phyloP scores from a whole-genome alignment of 179 eudicot species.

The Beta macrorhiza region DNA sequence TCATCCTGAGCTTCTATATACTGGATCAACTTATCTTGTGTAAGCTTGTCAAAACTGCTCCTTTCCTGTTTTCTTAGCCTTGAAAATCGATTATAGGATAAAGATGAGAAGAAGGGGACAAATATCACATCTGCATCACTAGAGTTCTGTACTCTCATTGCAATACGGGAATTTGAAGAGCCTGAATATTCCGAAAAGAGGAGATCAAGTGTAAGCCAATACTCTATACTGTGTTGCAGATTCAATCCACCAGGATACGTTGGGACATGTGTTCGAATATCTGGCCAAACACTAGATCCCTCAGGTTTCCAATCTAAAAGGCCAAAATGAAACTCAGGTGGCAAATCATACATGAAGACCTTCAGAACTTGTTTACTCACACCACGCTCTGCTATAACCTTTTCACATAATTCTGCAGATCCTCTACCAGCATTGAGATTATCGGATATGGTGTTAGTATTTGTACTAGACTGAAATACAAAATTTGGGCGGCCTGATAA shows the following conservation, averaged over 20 bases:
- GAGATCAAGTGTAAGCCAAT: constrained; percentile 91
- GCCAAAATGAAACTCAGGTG: constrained; percentile 77
- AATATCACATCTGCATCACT: constrained; percentile 83
- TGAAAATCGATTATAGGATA: constrained; percentile 63
- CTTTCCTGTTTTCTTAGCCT: constrained; percentile 44
- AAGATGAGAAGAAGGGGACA: constrained; percentile 86
- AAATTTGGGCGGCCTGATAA: constrained; percentile 45
- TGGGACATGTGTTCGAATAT: constrained; percentile 56
- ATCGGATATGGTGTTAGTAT: constrained; percentile 22
- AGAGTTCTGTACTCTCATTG: constrained; percentile 67
- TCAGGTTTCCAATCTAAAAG: constrained; percentile 64
- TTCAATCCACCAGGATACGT: constrained; percentile 82
- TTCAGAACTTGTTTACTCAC: constrained; percentile 37
- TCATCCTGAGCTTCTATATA: constrained; percentile 64
- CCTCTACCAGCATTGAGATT: constrained; percentile 20
- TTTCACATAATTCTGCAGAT: not conserved
- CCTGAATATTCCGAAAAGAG: constrained; percentile 57
- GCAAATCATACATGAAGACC: constrained; percentile 88
- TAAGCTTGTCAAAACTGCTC: constrained; percentile 42
- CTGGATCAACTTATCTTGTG: constrained; percentile 63
- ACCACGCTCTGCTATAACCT: constrained; percentile 21
- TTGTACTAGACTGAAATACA: constrained; percentile 36
- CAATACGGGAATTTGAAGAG: constrained; percentile 38
- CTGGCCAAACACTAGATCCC: constrained; percentile 68
- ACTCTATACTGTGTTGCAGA: constrained; percentile 87